phyloP scores from a whole-genome alignment of 2,329 filamentous ascomycete species.

The Xylaria sp. region DNA sequence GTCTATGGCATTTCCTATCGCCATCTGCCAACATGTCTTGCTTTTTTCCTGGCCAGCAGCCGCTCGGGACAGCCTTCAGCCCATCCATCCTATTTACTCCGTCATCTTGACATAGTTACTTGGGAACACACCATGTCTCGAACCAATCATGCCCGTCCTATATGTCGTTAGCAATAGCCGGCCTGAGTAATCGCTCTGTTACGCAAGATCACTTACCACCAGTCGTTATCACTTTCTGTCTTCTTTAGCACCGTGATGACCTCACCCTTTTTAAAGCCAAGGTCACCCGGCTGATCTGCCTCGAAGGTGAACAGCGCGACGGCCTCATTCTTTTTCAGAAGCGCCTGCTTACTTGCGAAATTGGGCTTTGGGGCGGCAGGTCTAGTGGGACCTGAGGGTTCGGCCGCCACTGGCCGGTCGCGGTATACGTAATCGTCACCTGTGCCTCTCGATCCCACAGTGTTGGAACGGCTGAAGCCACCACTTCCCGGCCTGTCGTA shows the following conservation, averaged over 20 bases:
- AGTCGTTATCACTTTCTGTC: slow-evolving; percentile 93
- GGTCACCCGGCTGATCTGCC: slow-evolving; percentile 88
- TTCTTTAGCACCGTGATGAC: slow-evolving; percentile 94
- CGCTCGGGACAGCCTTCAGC: not conserved
- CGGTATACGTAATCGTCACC: slow-evolving; percentile 59
- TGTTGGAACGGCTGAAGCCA: slow-evolving; percentile 61
- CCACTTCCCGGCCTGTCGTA: slow-evolving; percentile 69
- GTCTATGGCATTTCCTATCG: not conserved
- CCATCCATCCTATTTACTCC: slow-evolving; percentile 38
- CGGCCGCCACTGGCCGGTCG: slow-evolving; percentile 51
- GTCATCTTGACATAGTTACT: slow-evolving; percentile 80
- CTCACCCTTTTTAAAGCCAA: slow-evolving; percentile 97
- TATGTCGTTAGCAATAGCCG: slow-evolving; percentile 3
- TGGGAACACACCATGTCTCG: slow-evolving; percentile 90
- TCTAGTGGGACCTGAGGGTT: slow-evolving; percentile 72
- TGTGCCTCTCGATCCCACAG: slow-evolving; percentile 56
- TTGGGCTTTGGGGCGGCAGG: slow-evolving; percentile 91
- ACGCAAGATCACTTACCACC: slow-evolving; percentile 74
- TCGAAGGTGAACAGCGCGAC: slow-evolving; percentile 95
- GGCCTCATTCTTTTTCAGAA: slow-evolving; percentile 79
- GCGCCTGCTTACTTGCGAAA: slow-evolving; percentile 70
- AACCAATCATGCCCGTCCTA: slow-evolving; percentile 89
- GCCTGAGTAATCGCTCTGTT: not conserved
- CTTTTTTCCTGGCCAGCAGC: not conserved
- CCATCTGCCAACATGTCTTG: not conserved